Evolutionary conservation across 305 asterid species (phyloP), one percentile per base, ranked within the genome.

Genomic region (Fraxinus xanthoxyloides): DNA sequence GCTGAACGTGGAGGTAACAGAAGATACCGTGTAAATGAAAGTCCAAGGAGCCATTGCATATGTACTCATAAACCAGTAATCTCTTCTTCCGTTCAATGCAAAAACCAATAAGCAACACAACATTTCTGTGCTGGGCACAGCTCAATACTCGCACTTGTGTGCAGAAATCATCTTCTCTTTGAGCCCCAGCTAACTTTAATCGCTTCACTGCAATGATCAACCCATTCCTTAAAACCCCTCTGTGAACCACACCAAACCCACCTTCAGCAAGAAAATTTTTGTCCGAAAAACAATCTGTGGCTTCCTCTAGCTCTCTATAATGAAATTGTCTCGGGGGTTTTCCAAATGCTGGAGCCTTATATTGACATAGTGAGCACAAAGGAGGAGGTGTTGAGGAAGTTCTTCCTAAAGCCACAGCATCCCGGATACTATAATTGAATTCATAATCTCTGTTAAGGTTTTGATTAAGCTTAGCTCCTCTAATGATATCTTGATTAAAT

Each of bases 91-190:
- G 90, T 77, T 90, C 89, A 69, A 91, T 87, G 84, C 95, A 92
- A 84, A 92, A 92, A 38, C 98, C 98, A 84, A 92, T 90, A 79
- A 92, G 92, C 87, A 92, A 82, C 81, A 93, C 97, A 35, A 94
- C 97, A 77, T 95, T 93, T 85, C 93, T 90, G 73, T 95, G 98
- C 87, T 93, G 98, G 76, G 98, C 98, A 88, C 98, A 95, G 75
- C 97, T 91, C 87, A 95, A 84, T 15, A 92, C 94, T 0, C 91
- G 84, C 40, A 95, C 98, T 88, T 95, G 97, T 87, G 93, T 87
- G 84, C 90, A 90, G 88, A 94, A 94, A 89, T 94, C 98, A 79
- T 90, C 89, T 54, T 93, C 98, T 38, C 92, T 87, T 79, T 91
- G 91, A 38, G 92, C 85, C n/a, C 95, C 92, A 46, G 81, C 85